Evolutionary conservation across 2,329 filamentous ascomycete species (phyloP).

Genomic region (Nemania sp.): DNA sequence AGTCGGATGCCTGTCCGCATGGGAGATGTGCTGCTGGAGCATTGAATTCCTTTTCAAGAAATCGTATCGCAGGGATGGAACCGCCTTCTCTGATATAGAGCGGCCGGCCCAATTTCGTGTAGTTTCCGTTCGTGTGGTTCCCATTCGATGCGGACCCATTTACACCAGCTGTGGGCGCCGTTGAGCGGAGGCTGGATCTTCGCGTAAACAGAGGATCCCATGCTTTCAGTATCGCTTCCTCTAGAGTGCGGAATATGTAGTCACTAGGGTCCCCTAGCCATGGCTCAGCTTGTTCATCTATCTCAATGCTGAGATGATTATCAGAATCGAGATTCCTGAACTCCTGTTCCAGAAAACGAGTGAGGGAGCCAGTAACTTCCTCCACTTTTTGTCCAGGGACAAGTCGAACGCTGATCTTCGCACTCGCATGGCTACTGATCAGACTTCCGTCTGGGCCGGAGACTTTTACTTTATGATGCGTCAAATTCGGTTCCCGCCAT

Average conservation of each 20-base stretch:
- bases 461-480: constrained; percentile 89
- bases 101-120: constrained; percentile 59
- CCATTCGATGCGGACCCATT: constrained; percentile 28
- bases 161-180: constrained; percentile 1
- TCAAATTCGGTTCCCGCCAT: constrained; percentile 94
- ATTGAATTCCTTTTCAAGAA: constrained; percentile 89
- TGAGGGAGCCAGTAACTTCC: constrained; percentile 70
- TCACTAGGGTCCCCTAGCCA: constrained; percentile 94
- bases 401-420: constrained; percentile 84
- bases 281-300: constrained; percentile 92
- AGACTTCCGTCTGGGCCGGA: constrained; percentile 91
- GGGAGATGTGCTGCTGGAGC: constrained; percentile 92
- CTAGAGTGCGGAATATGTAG: constrained; percentile 86
- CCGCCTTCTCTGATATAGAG: constrained; percentile 95
- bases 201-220: constrained; percentile 66
- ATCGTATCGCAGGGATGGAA: constrained; percentile 90
- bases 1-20: constrained; percentile 92
- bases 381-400: constrained; percentile 91
- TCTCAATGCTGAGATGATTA: constrained; percentile 78
- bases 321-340: constrained; percentile 77
- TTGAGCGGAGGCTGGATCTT: constrained; percentile 22
- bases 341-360: constrained; percentile 66
- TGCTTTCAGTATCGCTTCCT: constrained; percentile 79
- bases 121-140: constrained; percentile 1
- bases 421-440: constrained; percentile 86